Evolutionary conservation across 352 stramenopile genomes (phyloP).

Genomic region (Pythium coloratum): DNA sequence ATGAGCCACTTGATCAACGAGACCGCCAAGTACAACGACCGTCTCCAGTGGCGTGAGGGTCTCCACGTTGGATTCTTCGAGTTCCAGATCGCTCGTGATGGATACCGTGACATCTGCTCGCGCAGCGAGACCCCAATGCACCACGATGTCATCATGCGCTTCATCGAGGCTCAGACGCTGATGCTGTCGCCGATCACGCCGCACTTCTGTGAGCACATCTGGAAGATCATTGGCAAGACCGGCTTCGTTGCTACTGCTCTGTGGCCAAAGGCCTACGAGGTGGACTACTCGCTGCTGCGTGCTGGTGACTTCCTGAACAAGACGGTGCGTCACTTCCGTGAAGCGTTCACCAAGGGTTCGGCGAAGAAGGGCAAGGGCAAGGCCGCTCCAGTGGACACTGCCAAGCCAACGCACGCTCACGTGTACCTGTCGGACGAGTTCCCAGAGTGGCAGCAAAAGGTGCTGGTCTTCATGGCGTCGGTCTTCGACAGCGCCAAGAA

Average conservation of each 20-base stretch:
- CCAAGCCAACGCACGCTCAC: conserved; percentile 88
- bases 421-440: conserved; percentile 88
- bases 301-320: conserved; percentile 93
- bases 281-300: conserved; percentile 92
- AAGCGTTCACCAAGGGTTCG: conserved; percentile 71
- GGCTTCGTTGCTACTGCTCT: conserved; percentile 89
- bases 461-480: conserved; percentile 78
- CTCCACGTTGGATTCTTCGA: conserved; percentile 98
- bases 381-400: conserved; percentile 72
- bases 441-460: conserved; percentile 81
- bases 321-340: conserved; percentile 90
- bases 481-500: conserved; percentile 53
- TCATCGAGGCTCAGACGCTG: conserved; percentile 92
- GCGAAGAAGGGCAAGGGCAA: conserved; percentile 90
- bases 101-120: conserved; percentile 96
- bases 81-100: conserved; percentile 97
- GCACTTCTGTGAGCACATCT: conserved; percentile 94
- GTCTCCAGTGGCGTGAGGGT: conserved; percentile 95
- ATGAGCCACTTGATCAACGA: conserved; percentile 95
- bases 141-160: conserved; percentile 90
- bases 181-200: conserved; percentile 96
- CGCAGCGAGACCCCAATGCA: conserved; percentile 89
- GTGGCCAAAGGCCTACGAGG: conserved; percentile 85
- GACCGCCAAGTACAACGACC: conserved; percentile 87
- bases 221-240: conserved; percentile 90